Percentiles rank a stretch among this genome's conserved stretches.
Evolutionary conservation across 352 stramenopile species (phyloP).

Genomic region (Globisporangium nagaii): DNA sequence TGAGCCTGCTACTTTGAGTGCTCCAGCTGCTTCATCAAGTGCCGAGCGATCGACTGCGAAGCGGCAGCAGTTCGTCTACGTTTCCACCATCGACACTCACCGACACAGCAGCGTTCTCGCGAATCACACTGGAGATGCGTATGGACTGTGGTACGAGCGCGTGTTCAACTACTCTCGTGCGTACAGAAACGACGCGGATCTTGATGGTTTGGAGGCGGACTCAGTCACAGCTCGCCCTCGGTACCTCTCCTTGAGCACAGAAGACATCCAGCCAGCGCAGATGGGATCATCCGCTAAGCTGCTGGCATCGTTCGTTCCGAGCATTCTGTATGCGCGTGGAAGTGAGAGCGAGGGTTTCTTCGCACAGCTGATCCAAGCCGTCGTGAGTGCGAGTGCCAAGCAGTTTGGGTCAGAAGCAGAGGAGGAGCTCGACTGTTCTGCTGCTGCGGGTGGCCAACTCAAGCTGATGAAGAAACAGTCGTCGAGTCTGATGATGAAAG

Average conservation of each 20-base stretch:
- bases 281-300: background rate
- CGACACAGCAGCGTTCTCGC: background rate
- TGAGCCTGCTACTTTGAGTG: background rate
- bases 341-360: background rate
- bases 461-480: background rate
- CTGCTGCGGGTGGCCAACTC: background rate
- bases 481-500: slow-evolving; percentile 5
- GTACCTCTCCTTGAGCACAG: slow-evolving; percentile 4
- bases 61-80: background rate
- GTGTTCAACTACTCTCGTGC: background rate
- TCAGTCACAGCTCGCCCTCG: background rate
- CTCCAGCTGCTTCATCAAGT: background rate
- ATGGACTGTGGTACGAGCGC: background rate
- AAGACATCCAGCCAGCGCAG: slow-evolving; percentile 10
- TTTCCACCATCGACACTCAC: background rate
- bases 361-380: background rate
- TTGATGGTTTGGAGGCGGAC: background rate
- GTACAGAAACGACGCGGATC: background rate
- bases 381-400: background rate
- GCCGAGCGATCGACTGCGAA: background rate
- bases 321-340: background rate
- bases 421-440: background rate
- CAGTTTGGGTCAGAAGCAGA: background rate
- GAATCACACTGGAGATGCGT: background rate
- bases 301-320: background rate